Evolutionary conservation across 2,329 filamentous ascomycete species (phyloP).

Genomic region (Aureobasidium sp.): DNA sequence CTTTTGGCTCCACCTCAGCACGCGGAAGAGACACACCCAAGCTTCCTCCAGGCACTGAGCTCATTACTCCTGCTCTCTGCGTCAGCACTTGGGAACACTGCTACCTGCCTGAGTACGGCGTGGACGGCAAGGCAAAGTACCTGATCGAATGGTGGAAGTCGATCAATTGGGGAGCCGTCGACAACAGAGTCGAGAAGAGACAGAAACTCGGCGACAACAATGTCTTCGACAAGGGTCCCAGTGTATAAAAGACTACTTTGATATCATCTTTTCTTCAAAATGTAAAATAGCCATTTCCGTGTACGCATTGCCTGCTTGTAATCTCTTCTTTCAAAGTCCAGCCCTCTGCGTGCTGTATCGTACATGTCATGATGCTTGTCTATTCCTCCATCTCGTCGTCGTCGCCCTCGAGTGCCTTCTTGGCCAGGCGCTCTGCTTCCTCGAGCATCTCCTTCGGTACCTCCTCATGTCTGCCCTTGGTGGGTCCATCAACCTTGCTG

Average conservation of each 20-base stretch:
- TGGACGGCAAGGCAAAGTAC: slow-evolving; percentile 66
- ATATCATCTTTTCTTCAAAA: not conserved
- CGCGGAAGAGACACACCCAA: slow-evolving; percentile 24
- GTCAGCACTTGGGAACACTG: slow-evolving; percentile 96
- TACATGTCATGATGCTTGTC: slow-evolving; percentile 11
- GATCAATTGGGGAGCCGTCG: slow-evolving; percentile 76
- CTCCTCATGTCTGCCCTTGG: slow-evolving; percentile 85
- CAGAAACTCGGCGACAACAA: not conserved
- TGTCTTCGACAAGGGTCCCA: not conserved
- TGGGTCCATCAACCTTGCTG: slow-evolving; percentile 73
- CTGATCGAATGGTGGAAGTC: slow-evolving; percentile 77
- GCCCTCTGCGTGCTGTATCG: slow-evolving; percentile 7
- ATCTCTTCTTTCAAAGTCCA: not conserved
- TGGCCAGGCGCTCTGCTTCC: slow-evolving; percentile 87
- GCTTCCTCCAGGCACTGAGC: slow-evolving; percentile 56
- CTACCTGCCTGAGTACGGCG: slow-evolving; percentile 75
- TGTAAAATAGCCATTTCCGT: slow-evolving; percentile 9
- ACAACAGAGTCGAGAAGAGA: not conserved
- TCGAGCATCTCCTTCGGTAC: slow-evolving; percentile 85
- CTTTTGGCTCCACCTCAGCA: slow-evolving; percentile 27
- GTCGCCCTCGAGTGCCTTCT: slow-evolving; percentile 79
- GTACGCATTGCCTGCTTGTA: slow-evolving; percentile 5
- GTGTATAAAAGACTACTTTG: not conserved
- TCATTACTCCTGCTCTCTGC: slow-evolving; percentile 71
- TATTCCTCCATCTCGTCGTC: slow-evolving; percentile 91